These are phyloP conservation scores for Sisymbrium altissimum DNA, from an alignment of 345 rosid species.

Conservation along the genomic window DNA sequence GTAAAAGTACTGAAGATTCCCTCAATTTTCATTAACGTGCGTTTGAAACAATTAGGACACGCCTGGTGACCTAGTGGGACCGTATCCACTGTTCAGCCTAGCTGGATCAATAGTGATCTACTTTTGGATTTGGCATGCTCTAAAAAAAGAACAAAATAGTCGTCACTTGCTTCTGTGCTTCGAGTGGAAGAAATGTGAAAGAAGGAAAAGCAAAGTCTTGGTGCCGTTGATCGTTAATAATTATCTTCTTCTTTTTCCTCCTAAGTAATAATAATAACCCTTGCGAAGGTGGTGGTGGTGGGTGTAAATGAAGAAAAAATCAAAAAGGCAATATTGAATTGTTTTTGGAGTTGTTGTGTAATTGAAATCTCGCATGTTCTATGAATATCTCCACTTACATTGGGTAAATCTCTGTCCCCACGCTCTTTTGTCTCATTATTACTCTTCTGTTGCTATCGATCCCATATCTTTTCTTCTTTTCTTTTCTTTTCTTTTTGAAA, in stretches of 20 bases:
- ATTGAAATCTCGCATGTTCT: constrained; percentile 23
- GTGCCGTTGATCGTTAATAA: constrained; percentile 27
- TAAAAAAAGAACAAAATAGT: neutral
- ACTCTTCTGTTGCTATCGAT: constrained; percentile 27
- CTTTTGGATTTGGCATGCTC: constrained; percentile 38
- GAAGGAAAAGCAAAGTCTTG: constrained; percentile 24
- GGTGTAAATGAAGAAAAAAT: constrained; percentile 10
- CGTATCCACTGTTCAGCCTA: constrained; percentile 20
- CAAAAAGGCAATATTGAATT: constrained; percentile 1
- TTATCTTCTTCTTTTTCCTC: neutral
- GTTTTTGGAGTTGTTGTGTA: neutral
- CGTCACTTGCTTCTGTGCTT: constrained; percentile 29
- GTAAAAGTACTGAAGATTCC: constrained; percentile 28
- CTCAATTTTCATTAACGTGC: constrained; percentile 26
- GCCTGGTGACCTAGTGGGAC: constrained; percentile 40
- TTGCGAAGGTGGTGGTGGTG: constrained; percentile 29
- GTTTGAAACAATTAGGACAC: constrained; percentile 37
- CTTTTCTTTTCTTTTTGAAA: neutral
- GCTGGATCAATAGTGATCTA: constrained; percentile 34
- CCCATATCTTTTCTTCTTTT: neutral
- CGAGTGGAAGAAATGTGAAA: constrained; percentile 32
- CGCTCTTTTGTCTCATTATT: constrained; percentile 28
- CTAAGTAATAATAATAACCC: constrained; percentile 16
- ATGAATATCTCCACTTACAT: neutral
- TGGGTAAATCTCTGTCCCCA: constrained; percentile 23